Evolutionary conservation across 805 yeast species (phyloP), one percentile per base, ranked within the genome.

Genomic region (Zygosaccharomyces bisporus): DNA sequence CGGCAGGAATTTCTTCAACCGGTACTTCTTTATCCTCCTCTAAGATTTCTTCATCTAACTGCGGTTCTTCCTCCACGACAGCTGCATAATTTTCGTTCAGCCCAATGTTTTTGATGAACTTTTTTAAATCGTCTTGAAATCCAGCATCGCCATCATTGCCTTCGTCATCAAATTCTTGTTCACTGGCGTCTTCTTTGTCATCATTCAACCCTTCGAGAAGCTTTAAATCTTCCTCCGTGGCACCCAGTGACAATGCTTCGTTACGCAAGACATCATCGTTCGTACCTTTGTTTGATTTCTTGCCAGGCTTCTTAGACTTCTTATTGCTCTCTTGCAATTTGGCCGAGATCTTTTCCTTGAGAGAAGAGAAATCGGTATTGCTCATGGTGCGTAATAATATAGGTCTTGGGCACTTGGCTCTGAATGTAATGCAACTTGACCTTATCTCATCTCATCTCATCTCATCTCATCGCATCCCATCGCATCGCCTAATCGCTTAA

Each of bases 201-300:
- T 75, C 78, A 9, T 69, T 66, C 3, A 83, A 54, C 12, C 74
- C 84, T 25, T 74, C 73, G 9, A 90, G 54, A 40, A 89, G 65
- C 34, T 76, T 74, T 36, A 90, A 60, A 62, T 89, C 97, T 17
- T 81, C 90, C 53, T 86, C 93, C 12, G 87, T 75, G 16, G 96
- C 98, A 25, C 97, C 96, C 21, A 90, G 67, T 17, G 81, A 81
- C 10, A 81, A 61, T 2, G 95, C 95, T 67, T 84, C 95, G 48
- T 80, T 77, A 53, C 84, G 80, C 39, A 86, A 62, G 2, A 50
- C 25, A 6, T 61, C 65, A 27, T 61, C 56, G 38, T 55, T 57
- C 44, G 52, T 50, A 27, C 57, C 47, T 42, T 47, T 50, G 40
- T 49, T 54, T 16, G 55, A 52, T 44, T 50, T 51, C 46, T 55